Evolutionary conservation across 176 grass and related monocot genomes (phyloP), one percentile per base, ranked within the genome.

Genomic region (Hyparrhenia diplandra): DNA sequence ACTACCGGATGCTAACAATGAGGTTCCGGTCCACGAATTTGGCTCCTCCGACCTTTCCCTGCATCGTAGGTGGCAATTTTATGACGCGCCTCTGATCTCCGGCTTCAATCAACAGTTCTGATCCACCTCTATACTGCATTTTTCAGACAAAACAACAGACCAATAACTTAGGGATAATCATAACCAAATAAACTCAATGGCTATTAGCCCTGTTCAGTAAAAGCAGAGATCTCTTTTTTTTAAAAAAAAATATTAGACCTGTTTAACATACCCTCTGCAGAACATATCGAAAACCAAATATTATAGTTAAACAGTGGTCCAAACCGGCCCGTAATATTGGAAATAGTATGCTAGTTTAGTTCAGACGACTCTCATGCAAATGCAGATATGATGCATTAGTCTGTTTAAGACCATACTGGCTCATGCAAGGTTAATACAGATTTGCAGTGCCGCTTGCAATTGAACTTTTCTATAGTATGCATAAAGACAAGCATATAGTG

Each of bases 31-130:
- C 96, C 2, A 76, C 62, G 35, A 98, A 98, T 87, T 95, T 98
- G 59, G 96, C 87, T 14, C 84, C 88, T 1, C 75, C 61, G 20
- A 98, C 90, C 58, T 88, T 95, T 10, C 96, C 92, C 13, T 95
- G 92, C 92, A 95, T 91, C 1, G 62, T 28, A 10, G 11, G 37
- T 5, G 92, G 90, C 71, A 98, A 64, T 80, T 98, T 95, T 62
- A 95, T 85, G 35, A 98, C 64, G 4, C 96, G 92, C 61, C 96
- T 93, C 86, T 98, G 96, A 46, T 98, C 92, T 16, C 92, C 92
- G 10, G 90, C 92, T 88, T 98, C 96, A 14, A 98, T 81, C 79
- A 95, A 43, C 32, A 98, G 59, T 52, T 95, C 92, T 3, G 86
- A 95, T 21, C 90, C 90, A 34, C 96, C 92, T 49, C 92, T 85